Percentiles rank a stretch among this genome's conserved stretches.
phyloP scores from a whole-genome alignment of 441 rosid genomes.

The Omphalea diandra region DNA sequence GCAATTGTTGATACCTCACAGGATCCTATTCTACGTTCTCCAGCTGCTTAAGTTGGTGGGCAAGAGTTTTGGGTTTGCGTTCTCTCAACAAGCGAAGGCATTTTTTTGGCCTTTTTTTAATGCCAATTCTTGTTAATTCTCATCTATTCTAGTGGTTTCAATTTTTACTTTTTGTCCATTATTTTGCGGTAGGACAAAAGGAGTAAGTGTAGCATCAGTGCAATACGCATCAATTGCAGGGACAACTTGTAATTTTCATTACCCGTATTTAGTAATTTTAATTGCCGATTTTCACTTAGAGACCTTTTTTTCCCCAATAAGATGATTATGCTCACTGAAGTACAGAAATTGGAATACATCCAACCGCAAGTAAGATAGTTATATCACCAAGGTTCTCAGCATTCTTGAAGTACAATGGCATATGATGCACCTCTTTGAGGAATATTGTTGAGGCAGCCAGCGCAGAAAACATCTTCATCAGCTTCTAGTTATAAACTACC shows the following conservation, averaged over 20 bases:
- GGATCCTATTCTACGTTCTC: conserved; percentile 86
- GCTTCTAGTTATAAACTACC: no score
- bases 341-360: not conserved
- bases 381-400: not conserved
- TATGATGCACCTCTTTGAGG: not conserved
- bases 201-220: not conserved
- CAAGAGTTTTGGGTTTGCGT: conserved; percentile 25
- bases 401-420: no score
- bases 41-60: conserved; percentile 65
- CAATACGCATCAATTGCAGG: conserved; percentile 6
- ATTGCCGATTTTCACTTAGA: conserved; percentile 6
- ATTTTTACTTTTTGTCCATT: not conserved
- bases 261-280: conserved; percentile 17
- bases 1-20: conserved; percentile 86
- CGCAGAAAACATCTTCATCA: not conserved
- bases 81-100: conserved; percentile 6
- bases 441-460: not conserved
- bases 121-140: not conserved
- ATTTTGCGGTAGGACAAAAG: not conserved
- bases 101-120: conserved; percentile 14
- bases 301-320: not conserved
- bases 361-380: not conserved
- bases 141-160: not conserved
- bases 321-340: not conserved
- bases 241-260: conserved; percentile 3